phyloP scores from a whole-genome alignment of 2,329 filamentous ascomycete species.

The Sclerotinia trifoliorum region DNA sequence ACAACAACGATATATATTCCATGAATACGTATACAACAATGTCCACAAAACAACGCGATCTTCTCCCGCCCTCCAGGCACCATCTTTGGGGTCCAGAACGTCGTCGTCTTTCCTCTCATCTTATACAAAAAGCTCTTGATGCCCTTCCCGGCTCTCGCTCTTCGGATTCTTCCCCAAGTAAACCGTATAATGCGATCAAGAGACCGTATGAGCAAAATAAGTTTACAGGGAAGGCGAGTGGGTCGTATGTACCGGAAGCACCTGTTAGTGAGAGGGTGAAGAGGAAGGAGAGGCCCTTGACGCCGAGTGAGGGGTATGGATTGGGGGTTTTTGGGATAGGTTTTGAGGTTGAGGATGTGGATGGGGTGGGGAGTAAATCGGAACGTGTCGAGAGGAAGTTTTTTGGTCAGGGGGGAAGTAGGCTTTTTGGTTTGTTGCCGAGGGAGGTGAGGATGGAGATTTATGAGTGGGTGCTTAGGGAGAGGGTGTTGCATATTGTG shows the following conservation, averaged over 20 bases:
- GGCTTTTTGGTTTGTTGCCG: constrained; percentile 3
- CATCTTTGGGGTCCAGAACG: constrained; percentile 14
- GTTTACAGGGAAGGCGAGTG: constrained; percentile 15
- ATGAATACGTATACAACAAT: neutral
- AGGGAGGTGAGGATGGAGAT: constrained; percentile 24
- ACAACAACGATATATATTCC: neutral
- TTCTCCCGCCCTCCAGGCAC: neutral
- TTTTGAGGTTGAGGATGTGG: neutral
- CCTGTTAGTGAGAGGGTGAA: neutral
- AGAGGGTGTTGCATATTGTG: constrained; percentile 27
- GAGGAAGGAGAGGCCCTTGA: neutral
- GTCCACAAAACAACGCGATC: neutral
- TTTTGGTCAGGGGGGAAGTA: constrained; percentile 1
- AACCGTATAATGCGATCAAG: neutral
- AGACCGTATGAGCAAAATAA: neutral
- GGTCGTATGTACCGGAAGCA: constrained; percentile 13
- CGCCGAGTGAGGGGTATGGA: neutral
- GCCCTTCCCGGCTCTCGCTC: constrained; percentile 8
- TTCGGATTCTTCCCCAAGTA: neutral
- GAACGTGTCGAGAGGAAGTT: neutral
- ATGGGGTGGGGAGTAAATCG: neutral
- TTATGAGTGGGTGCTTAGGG: constrained; percentile 29
- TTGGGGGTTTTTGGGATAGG: neutral
- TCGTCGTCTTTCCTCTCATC: constrained; percentile 1
- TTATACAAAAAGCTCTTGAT: constrained; percentile 10